Base-by-base conservation (phyloP, 176 grass and related monocot genomes). In the Zea luxurians region DNA sequence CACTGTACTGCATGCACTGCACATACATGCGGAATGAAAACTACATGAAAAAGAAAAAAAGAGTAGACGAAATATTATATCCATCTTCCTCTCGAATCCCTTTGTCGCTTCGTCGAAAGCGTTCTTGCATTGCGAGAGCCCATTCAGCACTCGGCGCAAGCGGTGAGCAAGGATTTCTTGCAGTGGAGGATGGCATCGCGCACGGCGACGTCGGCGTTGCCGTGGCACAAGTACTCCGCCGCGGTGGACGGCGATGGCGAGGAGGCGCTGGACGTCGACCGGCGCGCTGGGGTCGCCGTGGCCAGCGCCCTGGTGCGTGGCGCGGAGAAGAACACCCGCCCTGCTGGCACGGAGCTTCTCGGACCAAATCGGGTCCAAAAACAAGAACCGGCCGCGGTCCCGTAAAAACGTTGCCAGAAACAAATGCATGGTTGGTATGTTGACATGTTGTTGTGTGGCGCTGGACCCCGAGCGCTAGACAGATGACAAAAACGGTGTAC, bases 181-280 rank as follows among this genome's bases (percentile, higher is more conserved):
- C 95, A 97, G 82, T 97, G 87, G 38, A 97, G 82, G 83, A 97
- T 94, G 64, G 95, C 95, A 64, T 97, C 95, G 61, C 80, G 66
- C 71, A 97, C 89, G 40, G 89, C 92, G 49, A 82, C 92, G 48
- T 94, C 91, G 7, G 89, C 89, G 77, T 94, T 90, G 64, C 91
- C 85, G 36, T 92, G 89, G 78, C 85, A 92, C 89, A 87, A 92
- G 64, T 83, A 18, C 74, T 93, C 84, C 35, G 70, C 73, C 68
- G 67, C 50, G 74, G 80, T 63, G 52, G 46, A 41, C 70, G 80
- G 37, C 20, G 71, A n/a, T n/a, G n/a, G n/a, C n/a, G n/a, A n/a
- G n/a, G n/a, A 60, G 58, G 46, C 80, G 77, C 84, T 83, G 64
- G 60, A 84, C 71, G 82, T 80, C 34, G 81, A 88, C 7, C 71